These are phyloP conservation scores for Saccharomycodes ludwigii DNA, from an alignment of 805 yeast species.

Conservation along the genomic window DNA sequence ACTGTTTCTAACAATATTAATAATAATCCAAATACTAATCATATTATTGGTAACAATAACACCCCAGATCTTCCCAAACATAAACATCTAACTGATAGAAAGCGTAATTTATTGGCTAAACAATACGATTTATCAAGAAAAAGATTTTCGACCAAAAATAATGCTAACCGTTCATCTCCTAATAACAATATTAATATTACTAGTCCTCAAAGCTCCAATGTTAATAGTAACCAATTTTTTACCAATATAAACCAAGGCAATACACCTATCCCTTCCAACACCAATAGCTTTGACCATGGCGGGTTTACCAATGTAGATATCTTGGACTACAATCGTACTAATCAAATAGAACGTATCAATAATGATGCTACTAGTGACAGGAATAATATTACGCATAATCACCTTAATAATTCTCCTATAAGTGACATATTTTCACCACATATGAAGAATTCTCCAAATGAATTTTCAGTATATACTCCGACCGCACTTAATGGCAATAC, in stretches of 20 bases:
- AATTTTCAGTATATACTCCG: too few relatives aligned
- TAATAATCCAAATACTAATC: conserved; percentile 6
- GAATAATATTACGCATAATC: too few relatives aligned
- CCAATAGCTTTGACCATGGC: conserved; percentile 11
- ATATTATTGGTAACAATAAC: conserved; percentile 1
- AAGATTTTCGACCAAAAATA: conserved; percentile 17
- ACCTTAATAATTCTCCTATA: too few relatives aligned
- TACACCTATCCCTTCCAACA: not conserved
- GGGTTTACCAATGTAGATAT: conserved; percentile 14
- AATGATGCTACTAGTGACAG: too few relatives aligned
- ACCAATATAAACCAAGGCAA: not conserved
- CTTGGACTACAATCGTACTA: too few relatives aligned
- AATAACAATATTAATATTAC: not conserved
- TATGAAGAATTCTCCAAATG: too few relatives aligned
- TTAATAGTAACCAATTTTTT: conserved; percentile 3
- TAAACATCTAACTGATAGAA: conserved; percentile 15
- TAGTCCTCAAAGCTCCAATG: conserved; percentile 1
- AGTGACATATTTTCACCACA: too few relatives aligned
- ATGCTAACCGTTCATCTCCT: not conserved
- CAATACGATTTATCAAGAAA: conserved; percentile 22
- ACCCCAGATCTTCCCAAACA: conserved; percentile 7
- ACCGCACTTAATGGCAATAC: too few relatives aligned
- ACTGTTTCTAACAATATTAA: conserved; percentile 10
- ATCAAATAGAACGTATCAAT: too few relatives aligned
- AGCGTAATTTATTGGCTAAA: conserved; percentile 19